Percentiles rank a stretch among this genome's conserved stretches.
Conservation (phyloP, 805 yeast species). For the Sungouiella blattae region DNA sequence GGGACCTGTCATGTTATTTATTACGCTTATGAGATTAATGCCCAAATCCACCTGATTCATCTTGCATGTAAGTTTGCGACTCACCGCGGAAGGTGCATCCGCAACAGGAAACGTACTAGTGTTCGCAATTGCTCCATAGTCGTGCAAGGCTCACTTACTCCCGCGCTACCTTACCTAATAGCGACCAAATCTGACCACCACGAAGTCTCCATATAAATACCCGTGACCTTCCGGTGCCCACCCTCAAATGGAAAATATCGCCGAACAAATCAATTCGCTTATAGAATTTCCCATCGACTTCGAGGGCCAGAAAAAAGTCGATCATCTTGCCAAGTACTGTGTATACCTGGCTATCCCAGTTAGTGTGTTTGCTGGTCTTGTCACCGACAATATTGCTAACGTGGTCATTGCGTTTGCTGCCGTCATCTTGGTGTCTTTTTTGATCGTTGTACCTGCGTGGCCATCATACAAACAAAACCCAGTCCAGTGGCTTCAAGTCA, state of each 20-base stretch:
- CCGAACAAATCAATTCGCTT: slow-evolving; percentile 7
- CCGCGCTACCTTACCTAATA: too few species aligned
- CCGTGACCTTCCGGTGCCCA: background rate
- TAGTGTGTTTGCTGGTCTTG: slow-evolving; percentile 47
- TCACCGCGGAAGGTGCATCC: too few species aligned
- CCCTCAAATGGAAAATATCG: slow-evolving; percentile 14
- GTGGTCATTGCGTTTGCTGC: slow-evolving; percentile 37
- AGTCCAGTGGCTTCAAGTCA: slow-evolving; percentile 44
- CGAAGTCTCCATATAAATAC: too few species aligned
- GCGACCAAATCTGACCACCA: too few species aligned
- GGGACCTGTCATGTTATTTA: too few species aligned
- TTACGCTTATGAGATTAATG: background rate
- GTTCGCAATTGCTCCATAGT: too few species aligned
- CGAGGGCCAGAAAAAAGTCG: slow-evolving; percentile 49
- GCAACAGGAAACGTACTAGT: too few species aligned
- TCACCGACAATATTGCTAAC: slow-evolving; percentile 40
- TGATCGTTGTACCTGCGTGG: slow-evolving; percentile 54
- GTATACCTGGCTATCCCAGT: slow-evolving; percentile 27
- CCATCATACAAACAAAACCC: slow-evolving; percentile 50
- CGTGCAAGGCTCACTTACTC: too few species aligned
- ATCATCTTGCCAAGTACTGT: slow-evolving; percentile 20
- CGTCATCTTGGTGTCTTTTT: slow-evolving; percentile 27
- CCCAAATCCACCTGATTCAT: background rate
- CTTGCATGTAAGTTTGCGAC: background rate
- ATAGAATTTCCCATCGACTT: slow-evolving; percentile 46